These are phyloP conservation scores for Hermanozyma aechmeae DNA, from an alignment of 805 yeast genomes.

Conservation along the genomic window DNA sequence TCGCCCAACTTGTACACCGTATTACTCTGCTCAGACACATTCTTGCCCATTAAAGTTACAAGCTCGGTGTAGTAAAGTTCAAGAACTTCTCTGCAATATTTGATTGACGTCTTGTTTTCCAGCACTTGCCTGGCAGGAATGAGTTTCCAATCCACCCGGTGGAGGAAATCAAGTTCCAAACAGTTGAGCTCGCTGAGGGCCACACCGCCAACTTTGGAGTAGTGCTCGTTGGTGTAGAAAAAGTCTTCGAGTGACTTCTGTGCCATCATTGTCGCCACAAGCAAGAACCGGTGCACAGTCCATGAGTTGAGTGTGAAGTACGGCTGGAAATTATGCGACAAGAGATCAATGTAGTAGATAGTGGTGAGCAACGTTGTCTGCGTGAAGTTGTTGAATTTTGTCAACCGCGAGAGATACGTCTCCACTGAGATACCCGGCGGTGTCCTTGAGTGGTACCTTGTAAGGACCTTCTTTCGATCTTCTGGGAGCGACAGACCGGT, in stretches of 20 bases:
- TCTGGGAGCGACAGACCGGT: slow-evolving; percentile 13
- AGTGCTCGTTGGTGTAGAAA: slow-evolving; percentile 87
- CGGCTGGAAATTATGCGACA: slow-evolving; percentile 65
- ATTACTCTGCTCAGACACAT: slow-evolving; percentile 6
- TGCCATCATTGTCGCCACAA: slow-evolving; percentile 86
- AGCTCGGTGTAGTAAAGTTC: slow-evolving; percentile 31
- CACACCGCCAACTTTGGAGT: slow-evolving; percentile 94
- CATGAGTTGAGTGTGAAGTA: slow-evolving; percentile 79
- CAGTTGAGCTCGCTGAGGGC: slow-evolving; percentile 75
- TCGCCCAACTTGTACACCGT: background rate
- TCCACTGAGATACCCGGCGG: slow-evolving; percentile 82
- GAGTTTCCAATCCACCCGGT: slow-evolving; percentile 61
- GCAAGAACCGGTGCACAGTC: slow-evolving; percentile 85
- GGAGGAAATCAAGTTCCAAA: slow-evolving; percentile 79
- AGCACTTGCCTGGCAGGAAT: slow-evolving; percentile 28
- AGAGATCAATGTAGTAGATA: slow-evolving; percentile 82
- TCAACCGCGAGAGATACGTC: slow-evolving; percentile 66
- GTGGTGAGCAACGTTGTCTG: slow-evolving; percentile 73
- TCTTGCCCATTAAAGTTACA: slow-evolving; percentile 32
- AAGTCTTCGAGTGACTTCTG: slow-evolving; percentile 89
- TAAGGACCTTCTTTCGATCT: slow-evolving; percentile 31
- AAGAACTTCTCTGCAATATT: slow-evolving; percentile 27
- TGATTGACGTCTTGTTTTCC: slow-evolving; percentile 14
- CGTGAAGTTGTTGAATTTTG: slow-evolving; percentile 79
- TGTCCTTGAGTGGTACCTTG: slow-evolving; percentile 88